Percentiles rank a stretch among this genome's conserved stretches.
phyloP scores from a whole-genome alignment of 2,329 filamentous ascomycete genomes.

The Phaeosphaeria sp. region DNA sequence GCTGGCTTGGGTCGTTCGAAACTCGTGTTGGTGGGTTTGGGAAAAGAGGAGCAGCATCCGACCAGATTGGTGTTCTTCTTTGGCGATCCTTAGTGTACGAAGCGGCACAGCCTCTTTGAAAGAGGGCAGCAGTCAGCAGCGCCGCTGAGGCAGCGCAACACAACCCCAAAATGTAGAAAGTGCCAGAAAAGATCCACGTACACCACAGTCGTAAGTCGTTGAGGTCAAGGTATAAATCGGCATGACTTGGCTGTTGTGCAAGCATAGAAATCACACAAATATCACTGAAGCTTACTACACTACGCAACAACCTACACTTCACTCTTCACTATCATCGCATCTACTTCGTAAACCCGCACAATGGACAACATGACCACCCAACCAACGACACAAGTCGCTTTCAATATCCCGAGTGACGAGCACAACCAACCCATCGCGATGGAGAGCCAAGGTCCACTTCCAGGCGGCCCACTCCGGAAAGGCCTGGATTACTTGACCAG shows the following conservation, averaged over 20 bases:
- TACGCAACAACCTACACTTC: neutral
- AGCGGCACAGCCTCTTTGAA: neutral
- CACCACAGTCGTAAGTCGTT: neutral
- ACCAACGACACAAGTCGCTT: neutral
- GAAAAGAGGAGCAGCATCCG: neutral
- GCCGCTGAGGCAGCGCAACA: slow-evolving; percentile 1
- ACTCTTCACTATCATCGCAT: neutral
- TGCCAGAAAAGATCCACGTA: neutral
- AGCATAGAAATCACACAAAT: neutral
- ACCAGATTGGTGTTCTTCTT: neutral
- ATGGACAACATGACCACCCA: neutral
- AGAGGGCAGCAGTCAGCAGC: neutral
- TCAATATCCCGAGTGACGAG: neutral
- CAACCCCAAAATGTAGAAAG: neutral
- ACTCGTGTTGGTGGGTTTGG: neutral
- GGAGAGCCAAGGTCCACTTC: neutral
- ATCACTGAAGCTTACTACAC: neutral
- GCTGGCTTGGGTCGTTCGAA: neutral
- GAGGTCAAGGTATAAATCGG: neutral
- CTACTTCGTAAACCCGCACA: neutral
- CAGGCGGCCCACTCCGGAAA: slow-evolving; percentile 10
- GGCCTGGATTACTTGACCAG: slow-evolving; percentile 12
- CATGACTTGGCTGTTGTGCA: neutral
- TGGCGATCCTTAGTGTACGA: neutral
- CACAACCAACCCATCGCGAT: neutral